Base-by-base conservation (phyloP, 441 rosid genomes). In the Croton laevigatus region DNA sequence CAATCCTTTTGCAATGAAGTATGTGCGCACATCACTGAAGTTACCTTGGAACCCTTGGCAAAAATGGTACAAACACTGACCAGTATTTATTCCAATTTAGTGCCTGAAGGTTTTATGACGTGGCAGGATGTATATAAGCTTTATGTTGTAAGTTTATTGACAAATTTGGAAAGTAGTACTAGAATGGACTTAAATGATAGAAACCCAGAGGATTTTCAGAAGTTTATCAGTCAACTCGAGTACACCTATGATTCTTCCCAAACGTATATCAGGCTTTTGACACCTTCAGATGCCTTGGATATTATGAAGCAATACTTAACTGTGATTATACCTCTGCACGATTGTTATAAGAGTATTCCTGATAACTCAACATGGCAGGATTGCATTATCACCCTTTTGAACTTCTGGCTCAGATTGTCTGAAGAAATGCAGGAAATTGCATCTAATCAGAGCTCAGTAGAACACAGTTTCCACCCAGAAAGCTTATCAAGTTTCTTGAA, bases 341-440 rank as follows among this genome's bases (percentile, higher is more conserved):
- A 83, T 70, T 79, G 84, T 71, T 65, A 59, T 74, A 63, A 76
- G 80, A 85, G 70, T 75, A 72, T 93, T 70, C 91, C 88, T 13
- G 99, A 93, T 83, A 85, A 85, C 81, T 90, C 99, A 49, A 74
- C 86, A 73, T 93, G 98, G 96, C 98, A 96, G 88, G 99, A 89
- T 40, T 86, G 93, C 67, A 87, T 93, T 23, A 90, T 96, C 62
- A 68, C 86, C 71, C 84, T 93, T 69, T 64, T 93, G 68, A 93
- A 88, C 82, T 96, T 93, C 76, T 96, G 91, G 93, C 81, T 89
- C 75, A 83, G 88, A 80, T 73, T 93, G 85, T 74, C 88, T 9
- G 94, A 86, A 80, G 99, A 90, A 77, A 86, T 93, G 90, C 85
- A 75, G 69, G 90, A 91, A 84, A 71, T 90, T 45, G 73, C 71